phyloP scores from a whole-genome alignment of 2,329 filamentous ascomycete genomes.

The Colletotrichum eleusines region DNA sequence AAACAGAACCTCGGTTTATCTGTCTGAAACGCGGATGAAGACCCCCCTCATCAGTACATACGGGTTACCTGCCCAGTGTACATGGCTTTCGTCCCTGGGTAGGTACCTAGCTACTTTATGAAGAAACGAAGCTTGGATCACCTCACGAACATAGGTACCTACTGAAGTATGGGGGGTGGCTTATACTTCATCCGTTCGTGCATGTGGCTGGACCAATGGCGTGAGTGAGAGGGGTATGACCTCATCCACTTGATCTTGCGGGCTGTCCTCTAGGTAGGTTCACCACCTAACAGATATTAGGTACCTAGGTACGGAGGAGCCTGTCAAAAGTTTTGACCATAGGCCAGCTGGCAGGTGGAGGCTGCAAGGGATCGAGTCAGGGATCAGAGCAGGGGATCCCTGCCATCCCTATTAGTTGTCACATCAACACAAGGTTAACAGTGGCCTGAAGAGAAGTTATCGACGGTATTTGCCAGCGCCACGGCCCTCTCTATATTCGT shows the following conservation, averaged over 20 bases:
- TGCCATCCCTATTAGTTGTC: too few relatives aligned
- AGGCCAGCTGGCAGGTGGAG: too few relatives aligned
- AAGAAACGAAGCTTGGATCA: constrained; percentile 31
- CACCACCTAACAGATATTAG: too few relatives aligned
- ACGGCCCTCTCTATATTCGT: too few relatives aligned
- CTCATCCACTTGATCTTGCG: constrained; percentile 17
- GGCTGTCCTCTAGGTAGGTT: not conserved
- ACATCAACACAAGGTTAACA: too few relatives aligned
- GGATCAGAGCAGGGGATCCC: too few relatives aligned
- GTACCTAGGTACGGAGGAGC: too few relatives aligned
- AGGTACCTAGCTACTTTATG: not conserved
- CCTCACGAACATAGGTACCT: not conserved
- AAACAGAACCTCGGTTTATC: not conserved
- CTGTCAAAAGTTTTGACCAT: too few relatives aligned
- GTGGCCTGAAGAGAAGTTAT: too few relatives aligned
- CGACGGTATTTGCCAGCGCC: too few relatives aligned
- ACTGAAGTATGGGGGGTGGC: constrained; percentile 30
- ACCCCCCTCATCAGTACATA: constrained; percentile 13
- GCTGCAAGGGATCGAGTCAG: too few relatives aligned
- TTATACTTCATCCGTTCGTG: constrained; percentile 2
- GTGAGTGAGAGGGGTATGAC: constrained; percentile 26
- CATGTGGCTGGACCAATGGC: constrained; percentile 31
- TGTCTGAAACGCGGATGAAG: constrained; percentile 11
- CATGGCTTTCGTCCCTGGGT: too few relatives aligned
- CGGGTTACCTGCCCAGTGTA: not conserved